A percentile compares a stretch with the other conserved stretches of the same genome.
phyloP scores from a whole-genome alignment of 306 rosid genomes.

The Glycine soja region DNA sequence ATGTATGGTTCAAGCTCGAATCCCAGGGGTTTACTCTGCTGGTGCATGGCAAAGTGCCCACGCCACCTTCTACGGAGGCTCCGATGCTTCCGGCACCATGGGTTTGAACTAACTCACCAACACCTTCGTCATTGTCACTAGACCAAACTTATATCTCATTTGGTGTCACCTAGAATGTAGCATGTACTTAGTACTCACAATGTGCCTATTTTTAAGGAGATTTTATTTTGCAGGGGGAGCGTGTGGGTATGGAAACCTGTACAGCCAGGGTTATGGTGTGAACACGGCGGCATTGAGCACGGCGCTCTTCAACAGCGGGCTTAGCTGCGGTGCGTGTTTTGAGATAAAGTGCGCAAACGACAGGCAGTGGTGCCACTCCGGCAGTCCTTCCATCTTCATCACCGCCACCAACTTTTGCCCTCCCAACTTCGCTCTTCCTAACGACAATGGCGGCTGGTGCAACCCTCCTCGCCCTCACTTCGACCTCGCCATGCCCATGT shows the following conservation, averaged over 20 bases:
- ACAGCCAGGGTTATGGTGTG: slow-evolving; percentile 98
- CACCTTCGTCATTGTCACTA: too few relatives aligned
- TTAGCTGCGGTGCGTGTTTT: slow-evolving; percentile 91
- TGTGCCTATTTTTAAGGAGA: neutral
- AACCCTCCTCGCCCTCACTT: slow-evolving; percentile 98
- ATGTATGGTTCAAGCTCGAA: slow-evolving; percentile 59
- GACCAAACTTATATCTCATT: too few relatives aligned
- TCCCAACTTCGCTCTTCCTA: slow-evolving; percentile 88
- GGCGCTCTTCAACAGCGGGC: slow-evolving; percentile 85
- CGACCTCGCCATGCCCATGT: slow-evolving; percentile 99
- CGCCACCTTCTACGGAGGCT: slow-evolving; percentile 95
- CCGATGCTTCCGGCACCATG: slow-evolving; percentile 99
- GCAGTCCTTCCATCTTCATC: slow-evolving; percentile 85
- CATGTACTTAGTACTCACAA: neutral
- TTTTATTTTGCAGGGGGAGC: slow-evolving; percentile 73
- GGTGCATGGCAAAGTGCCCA: slow-evolving; percentile 84
- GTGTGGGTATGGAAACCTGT: slow-evolving; percentile 94
- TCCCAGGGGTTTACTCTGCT: slow-evolving; percentile 82
- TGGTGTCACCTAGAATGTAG: neutral
- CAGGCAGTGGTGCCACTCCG: slow-evolving; percentile 81
- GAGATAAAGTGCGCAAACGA: slow-evolving; percentile 90
- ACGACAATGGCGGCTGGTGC: slow-evolving; percentile 98
- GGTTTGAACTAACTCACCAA: slow-evolving; percentile 52
- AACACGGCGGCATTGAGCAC: slow-evolving; percentile 95
- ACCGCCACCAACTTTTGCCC: slow-evolving; percentile 98